Percentiles rank a stretch among this genome's conserved stretches.
Conservation (phyloP, 768 basidiomycete genomes). For the Boletellus ananiceps region DNA sequence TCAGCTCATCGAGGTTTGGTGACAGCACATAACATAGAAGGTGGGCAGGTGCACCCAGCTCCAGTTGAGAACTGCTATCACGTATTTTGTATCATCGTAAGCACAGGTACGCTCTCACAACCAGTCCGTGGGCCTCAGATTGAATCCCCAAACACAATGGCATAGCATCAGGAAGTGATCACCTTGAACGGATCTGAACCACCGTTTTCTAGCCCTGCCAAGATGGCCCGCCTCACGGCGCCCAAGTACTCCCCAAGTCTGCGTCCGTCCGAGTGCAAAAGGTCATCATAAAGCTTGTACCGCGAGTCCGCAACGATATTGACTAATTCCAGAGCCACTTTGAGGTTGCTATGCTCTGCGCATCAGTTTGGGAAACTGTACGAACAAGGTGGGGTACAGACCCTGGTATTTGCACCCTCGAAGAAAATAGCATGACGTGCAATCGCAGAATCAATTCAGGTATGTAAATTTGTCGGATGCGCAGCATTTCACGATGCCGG, state of each 20-base stretch:
- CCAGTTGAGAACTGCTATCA: neutral
- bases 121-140: neutral
- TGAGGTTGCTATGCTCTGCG: constrained; percentile 55
- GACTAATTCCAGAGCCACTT: constrained; percentile 68
- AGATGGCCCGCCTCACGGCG: constrained; percentile 63
- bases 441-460: constrained; percentile 87
- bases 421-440: constrained; percentile 65
- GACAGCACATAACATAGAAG: no score
- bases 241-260: constrained; percentile 69
- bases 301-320: constrained; percentile 86
- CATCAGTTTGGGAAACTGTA: constrained; percentile 2
- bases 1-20: no score
- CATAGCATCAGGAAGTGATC: constrained; percentile 20
- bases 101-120: constrained; percentile 1
- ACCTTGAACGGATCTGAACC: constrained; percentile 73
- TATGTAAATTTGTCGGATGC: constrained; percentile 85
- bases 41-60: neutral
- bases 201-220: constrained; percentile 68
- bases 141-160: neutral
- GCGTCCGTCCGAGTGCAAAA: constrained; percentile 55
- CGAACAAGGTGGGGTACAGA: constrained; percentile 33
- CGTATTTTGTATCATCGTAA: neutral
- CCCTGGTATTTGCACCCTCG: constrained; percentile 62
- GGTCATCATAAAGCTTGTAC: constrained; percentile 82
- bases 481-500: constrained; percentile 60